Conservation (phyloP, 306 rosid genomes). For the Fragaria vesca region DNA sequence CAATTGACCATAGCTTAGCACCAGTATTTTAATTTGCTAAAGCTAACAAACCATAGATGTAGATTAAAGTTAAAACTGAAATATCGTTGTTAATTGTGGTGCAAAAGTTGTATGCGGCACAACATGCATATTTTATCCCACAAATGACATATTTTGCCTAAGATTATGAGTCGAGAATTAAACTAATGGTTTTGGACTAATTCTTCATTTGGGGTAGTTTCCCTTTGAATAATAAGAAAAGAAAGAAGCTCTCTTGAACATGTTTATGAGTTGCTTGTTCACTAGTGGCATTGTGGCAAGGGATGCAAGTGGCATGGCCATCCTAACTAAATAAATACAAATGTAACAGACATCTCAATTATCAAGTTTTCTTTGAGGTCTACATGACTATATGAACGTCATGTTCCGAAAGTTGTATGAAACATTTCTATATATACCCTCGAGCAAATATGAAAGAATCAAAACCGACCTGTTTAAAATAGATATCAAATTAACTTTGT, state of each 20-base stretch:
- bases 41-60: not conserved
- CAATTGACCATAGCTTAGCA: constrained; percentile 13
- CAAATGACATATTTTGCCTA: constrained; percentile 9
- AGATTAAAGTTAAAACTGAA: not conserved
- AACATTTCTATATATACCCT: not conserved
- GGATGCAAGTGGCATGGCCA: not conserved
- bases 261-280: constrained; percentile 16
- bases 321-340: not conserved
- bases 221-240: not conserved
- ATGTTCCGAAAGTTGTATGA: not conserved
- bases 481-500: not conserved
- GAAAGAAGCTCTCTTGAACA: not conserved
- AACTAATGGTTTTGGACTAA: constrained; percentile 17
- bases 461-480: not conserved
- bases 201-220: constrained; percentile 14
- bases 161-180: not conserved
- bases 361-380: not conserved
- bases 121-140: constrained; percentile 9
- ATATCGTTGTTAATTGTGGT: not conserved
- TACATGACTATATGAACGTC: not conserved
- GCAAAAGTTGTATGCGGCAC: not conserved
- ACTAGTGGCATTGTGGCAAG: not conserved
- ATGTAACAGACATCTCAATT: not conserved
- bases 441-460: not conserved
- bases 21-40: constrained; percentile 8